Percentiles rank a stretch among this genome's conserved stretches.
Conservation (phyloP, 345 rosid genomes). For the Durio zibethinus region DNA sequence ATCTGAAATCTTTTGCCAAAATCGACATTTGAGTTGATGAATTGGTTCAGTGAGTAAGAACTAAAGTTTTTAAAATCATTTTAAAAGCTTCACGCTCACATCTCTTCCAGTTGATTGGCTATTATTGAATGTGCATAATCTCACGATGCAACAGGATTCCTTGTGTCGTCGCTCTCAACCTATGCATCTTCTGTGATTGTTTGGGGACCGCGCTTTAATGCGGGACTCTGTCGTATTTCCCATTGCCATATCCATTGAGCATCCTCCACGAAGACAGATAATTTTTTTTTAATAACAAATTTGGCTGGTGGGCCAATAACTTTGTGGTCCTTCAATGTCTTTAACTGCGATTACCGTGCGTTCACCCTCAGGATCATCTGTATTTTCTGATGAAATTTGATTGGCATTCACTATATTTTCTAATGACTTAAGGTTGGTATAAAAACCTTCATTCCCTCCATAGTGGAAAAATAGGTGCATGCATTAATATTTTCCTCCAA, state of each 20-base stretch:
- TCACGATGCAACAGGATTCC: not conserved
- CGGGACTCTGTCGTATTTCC: not conserved
- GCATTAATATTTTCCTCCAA: not conserved
- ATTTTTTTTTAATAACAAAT: not conserved
- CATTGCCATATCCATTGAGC: not conserved
- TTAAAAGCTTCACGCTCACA: not conserved
- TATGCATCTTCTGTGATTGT: too few relatives aligned
- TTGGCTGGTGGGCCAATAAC: not conserved
- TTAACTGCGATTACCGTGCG: not conserved
- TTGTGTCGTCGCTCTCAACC: not conserved
- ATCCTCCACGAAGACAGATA: not conserved
- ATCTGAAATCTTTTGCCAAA: not conserved
- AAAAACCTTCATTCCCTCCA: not conserved
- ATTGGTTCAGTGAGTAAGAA: not conserved
- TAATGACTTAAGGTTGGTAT: not conserved
- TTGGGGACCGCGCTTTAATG: not conserved
- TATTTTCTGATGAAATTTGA: not conserved
- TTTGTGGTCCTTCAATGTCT: not conserved
- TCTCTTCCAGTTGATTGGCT: not conserved
- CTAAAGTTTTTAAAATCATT: not conserved
- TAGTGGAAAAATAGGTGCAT: not conserved
- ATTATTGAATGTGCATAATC: not conserved
- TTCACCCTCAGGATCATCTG: not conserved
- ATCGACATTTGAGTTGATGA: not conserved
- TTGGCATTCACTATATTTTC: not conserved